Evolutionary conservation across 2,329 filamentous ascomycete genomes (phyloP), one percentile per base, ranked within the genome.

Genomic region (Mycosphaerella sp.): DNA sequence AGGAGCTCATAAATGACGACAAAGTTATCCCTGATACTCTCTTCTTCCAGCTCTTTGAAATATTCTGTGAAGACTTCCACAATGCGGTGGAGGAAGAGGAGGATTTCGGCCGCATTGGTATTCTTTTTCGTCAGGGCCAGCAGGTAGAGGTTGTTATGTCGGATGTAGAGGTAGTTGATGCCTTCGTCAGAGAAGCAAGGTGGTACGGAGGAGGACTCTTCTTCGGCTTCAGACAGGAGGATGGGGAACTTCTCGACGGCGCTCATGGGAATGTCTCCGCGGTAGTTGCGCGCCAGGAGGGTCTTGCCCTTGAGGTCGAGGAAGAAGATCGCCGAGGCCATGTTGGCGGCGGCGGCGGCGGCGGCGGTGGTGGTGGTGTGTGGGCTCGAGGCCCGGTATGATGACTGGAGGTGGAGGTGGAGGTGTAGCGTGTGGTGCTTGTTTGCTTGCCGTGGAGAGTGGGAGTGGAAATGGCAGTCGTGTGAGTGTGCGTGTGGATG

Each of bases 241-340:
- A 95, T 78, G 42, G 93, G 93, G 72, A 98, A 98, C 73, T 95
- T 95, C 76, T 98, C 93, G 67, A 98, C 93, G 36, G 93, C 93
- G 55, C 90, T 95, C 93, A 98, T 97, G 73, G 93, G 93, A 62
- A 98, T 95, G 67, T 98, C 93, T 72, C 93, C 93, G 71, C 93
- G 84, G 74, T 98, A 98, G 78, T 98, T 98, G 69, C 93, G 89
- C 73, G 93, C 93, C 69, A 98, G 81, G 66, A 98, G 91, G 78
- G 93, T 97, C 91, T 98, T 98, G 88, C 93, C 93, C 89, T 98
- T 98, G 64, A 98, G 81, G 74, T 98, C 93, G 68, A 98, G 86
- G 73, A 98, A 98, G 82, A 98, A 98, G 68, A 98, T 72, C 62
- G 93, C 93, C 57, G 93, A 98, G 65, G 93, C 93, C 93, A 98